phyloP scores from a whole-genome alignment of 805 yeast genomes.

The Ogataea allantospora region DNA sequence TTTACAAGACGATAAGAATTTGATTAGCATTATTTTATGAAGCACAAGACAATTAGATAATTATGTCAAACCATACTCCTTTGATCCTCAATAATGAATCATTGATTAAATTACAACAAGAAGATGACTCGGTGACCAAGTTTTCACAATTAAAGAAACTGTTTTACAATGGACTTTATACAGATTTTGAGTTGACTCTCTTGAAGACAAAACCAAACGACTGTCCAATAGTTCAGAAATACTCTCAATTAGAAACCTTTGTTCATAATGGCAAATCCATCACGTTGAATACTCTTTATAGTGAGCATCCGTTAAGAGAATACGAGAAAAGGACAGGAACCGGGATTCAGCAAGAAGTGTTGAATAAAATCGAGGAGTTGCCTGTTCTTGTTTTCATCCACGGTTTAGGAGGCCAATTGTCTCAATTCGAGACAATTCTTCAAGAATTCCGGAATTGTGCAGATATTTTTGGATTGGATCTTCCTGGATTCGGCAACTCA shows the following conservation, averaged over 20 bases:
- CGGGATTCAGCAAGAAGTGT: slow-evolving; percentile 22
- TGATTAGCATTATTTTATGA: neutral
- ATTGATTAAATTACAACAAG: slow-evolving; percentile 20
- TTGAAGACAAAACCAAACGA: slow-evolving; percentile 49
- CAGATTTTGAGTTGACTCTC: slow-evolving; percentile 43
- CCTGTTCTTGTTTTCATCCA: slow-evolving; percentile 73
- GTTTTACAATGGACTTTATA: slow-evolving; percentile 19
- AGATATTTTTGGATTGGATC: slow-evolving; percentile 67
- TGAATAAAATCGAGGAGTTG: slow-evolving; percentile 41
- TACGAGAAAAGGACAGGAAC: slow-evolving; percentile 29
- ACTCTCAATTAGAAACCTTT: slow-evolving; percentile 39
- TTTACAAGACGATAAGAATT: neutral
- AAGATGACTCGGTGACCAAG: slow-evolving; percentile 11
- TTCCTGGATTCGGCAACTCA: slow-evolving; percentile 85
- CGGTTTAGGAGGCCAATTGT: slow-evolving; percentile 88
- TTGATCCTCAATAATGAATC: slow-evolving; percentile 11
- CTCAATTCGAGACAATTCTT: slow-evolving; percentile 77
- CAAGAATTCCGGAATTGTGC: slow-evolving; percentile 60
- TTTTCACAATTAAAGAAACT: slow-evolving; percentile 12
- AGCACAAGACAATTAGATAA: neutral
- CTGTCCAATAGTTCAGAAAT: slow-evolving; percentile 52
- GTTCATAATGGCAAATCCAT: slow-evolving; percentile 36
- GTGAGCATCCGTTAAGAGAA: slow-evolving; percentile 50
- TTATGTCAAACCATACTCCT: neutral
- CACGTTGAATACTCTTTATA: slow-evolving; percentile 41